Base-by-base conservation (phyloP, 1,284 basidiomycete genomes). In the Sanghuangporus baumii region DNA sequence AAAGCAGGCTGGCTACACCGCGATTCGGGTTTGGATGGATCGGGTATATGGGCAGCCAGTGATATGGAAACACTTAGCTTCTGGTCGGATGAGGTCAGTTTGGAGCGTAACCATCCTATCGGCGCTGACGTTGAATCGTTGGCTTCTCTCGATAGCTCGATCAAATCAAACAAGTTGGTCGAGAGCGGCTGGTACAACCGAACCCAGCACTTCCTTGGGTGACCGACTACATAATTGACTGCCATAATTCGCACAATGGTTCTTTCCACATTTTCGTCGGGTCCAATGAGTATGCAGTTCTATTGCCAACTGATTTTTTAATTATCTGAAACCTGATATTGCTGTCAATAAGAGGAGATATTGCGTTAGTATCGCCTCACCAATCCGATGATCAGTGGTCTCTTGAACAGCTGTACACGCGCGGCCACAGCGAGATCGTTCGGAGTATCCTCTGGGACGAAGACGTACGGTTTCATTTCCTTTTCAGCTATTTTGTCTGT, bases 51-150 rank as follows among this genome's bases (percentile, higher is more conserved):
- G 90, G 86, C 86, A 20, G 79, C 81, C 2, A 91, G 88, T 66
- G 91, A 93, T 72, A 93, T 93, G 90, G 90, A 93, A 71, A 92
- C 90, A 0, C 87, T 91, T 68, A 87, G 88, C 66, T 78, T 81
- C 20, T 93, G 90, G 91, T 82, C 84, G 11, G 73, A 74, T 43
- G 87, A 93, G 75, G 89, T 88, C 74, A 66, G 16, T 38, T 23
- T 59, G 58, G 60, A 18, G 8, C 20, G 26, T 40, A 57, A 62
- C n/a, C 26, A 46, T 31, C 11, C 36, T 57, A n/a, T 34, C 0
- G 37, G 20, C 41, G 11, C 3, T 14, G 9, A 50, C 20, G 9
- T 5, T 38, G 16, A 62, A 14, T 50, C 57, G 31, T 63, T 37
- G 61, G 11, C 37, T 31, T 34, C 59, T 51, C 46, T 55, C 9